Evolutionary conservation across 352 stramenopile genomes (phyloP).

Genomic region (Phytophthora crassamura): DNA sequence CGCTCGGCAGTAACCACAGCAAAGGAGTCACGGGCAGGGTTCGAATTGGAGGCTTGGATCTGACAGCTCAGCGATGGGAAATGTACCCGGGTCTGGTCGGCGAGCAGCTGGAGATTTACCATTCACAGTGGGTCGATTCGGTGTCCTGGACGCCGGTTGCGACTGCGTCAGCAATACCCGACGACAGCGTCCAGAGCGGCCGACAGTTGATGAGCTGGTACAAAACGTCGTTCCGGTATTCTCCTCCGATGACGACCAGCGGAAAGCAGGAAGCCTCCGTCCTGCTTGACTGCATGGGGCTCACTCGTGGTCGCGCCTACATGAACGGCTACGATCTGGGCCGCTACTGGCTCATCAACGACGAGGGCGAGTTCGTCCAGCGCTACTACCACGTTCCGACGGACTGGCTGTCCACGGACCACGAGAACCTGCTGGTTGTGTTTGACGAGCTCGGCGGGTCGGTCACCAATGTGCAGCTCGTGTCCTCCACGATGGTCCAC

Average conservation of each 20-base stretch:
- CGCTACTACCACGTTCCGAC: constrained; percentile 70
- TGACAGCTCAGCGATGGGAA: constrained; percentile 45
- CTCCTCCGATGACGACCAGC: background rate
- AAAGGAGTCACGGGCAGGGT: constrained; percentile 70
- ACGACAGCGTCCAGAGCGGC: background rate
- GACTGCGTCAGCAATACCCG: background rate
- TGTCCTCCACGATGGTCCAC: constrained; percentile 59
- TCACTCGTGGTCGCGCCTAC: constrained; percentile 65
- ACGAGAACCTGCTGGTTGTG: constrained; percentile 60
- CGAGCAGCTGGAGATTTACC: constrained; percentile 69
- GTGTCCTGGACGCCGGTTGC: constrained; percentile 50
- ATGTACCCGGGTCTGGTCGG: constrained; percentile 72
- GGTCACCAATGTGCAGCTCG: constrained; percentile 48
- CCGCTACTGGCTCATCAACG: constrained; percentile 69
- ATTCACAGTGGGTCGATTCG: constrained; percentile 50
- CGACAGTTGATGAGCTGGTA: constrained; percentile 62
- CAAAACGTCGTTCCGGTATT: constrained; percentile 50
- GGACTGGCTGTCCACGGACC: constrained; percentile 56
- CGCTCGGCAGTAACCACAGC: constrained; percentile 55
- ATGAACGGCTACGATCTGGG: constrained; percentile 76
- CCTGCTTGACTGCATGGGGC: constrained; percentile 60
- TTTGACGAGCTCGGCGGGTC: constrained; percentile 71
- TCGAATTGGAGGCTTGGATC: constrained; percentile 44
- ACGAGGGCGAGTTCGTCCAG: constrained; percentile 62
- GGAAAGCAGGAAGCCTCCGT: constrained; percentile 49